phyloP scores from a whole-genome alignment of 1,284 basidiomycete species.

The Trichosporon ovoides region DNA sequence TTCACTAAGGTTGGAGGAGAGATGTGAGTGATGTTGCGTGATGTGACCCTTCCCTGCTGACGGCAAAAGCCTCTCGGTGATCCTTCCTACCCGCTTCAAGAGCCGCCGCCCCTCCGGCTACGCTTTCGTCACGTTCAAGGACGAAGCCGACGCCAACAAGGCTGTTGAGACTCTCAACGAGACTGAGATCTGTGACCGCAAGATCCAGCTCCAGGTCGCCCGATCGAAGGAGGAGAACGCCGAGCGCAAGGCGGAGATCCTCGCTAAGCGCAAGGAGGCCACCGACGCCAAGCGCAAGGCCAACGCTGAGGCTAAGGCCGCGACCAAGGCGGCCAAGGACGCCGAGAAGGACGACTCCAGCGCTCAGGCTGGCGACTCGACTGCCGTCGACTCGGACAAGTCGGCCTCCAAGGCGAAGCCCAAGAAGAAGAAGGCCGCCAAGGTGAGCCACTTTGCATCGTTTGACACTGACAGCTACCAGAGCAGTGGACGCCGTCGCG shows the following conservation, averaged over 20 bases:
- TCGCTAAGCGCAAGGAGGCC: conserved; percentile 28
- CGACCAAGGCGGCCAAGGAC: conserved; percentile 47
- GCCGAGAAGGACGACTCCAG: conserved; percentile 42
- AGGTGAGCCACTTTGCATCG: conserved; percentile 16
- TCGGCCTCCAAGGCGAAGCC: conserved; percentile 22
- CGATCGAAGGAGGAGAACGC: conserved; percentile 80
- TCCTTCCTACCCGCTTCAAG: conserved; percentile 38
- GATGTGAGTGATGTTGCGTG: conserved; percentile 29
- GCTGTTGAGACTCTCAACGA: conserved; percentile 81
- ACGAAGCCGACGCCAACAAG: conserved; percentile 72
- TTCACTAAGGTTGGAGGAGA: conserved; percentile 37
- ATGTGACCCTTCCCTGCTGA: neutral
- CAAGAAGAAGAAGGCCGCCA: conserved; percentile 36
- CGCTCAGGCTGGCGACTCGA: conserved; percentile 31
- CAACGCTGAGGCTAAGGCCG: conserved; percentile 30
- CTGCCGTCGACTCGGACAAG: conserved; percentile 29
- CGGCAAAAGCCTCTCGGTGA: conserved; percentile 31
- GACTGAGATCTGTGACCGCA: conserved; percentile 70
- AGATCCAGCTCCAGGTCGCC: conserved; percentile 80
- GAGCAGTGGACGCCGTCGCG: conserved; percentile 34
- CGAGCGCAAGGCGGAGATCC: conserved; percentile 49
- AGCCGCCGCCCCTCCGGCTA: conserved; percentile 60
- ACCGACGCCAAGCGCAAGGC: conserved; percentile 26
- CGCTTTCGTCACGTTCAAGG: conserved; percentile 80
- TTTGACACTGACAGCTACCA: neutral